Evolutionary conservation across 2,329 filamentous ascomycete species (phyloP).

Genomic region (Xylariaceae sp.): DNA sequence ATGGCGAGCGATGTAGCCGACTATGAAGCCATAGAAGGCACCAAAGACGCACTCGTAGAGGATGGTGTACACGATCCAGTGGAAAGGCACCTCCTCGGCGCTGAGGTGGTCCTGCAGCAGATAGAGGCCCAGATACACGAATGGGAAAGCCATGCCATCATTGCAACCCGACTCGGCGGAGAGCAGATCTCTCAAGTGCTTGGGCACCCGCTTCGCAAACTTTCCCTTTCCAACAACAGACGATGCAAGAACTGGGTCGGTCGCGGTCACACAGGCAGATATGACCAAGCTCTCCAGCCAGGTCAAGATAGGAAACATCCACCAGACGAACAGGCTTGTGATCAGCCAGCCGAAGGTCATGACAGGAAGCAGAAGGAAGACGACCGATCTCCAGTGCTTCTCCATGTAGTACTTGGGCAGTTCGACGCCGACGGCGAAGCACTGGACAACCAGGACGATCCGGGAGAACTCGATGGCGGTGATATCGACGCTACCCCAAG

Average conservation of each 20-base stretch:
- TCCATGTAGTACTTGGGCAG: constrained; percentile 96
- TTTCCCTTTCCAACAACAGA: constrained; percentile 99
- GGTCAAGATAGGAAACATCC: constrained; percentile 67
- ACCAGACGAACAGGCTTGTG: constrained; percentile 92
- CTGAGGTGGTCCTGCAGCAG: constrained; percentile 73
- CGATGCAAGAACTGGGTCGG: constrained; percentile 91
- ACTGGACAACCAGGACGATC: constrained; percentile 84
- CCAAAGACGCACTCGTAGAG: constrained; percentile 96
- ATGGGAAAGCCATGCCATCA: constrained; percentile 99
- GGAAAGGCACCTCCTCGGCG: constrained; percentile 61
- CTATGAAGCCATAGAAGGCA: constrained; percentile 73
- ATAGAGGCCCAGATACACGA: constrained; percentile 88
- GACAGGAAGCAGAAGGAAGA: constrained; percentile 81
- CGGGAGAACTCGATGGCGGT: constrained; percentile 85
- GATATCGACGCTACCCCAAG: constrained; percentile 79
- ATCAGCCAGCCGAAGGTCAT: constrained; percentile 97
- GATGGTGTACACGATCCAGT: constrained; percentile 86
- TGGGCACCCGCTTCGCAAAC: constrained; percentile 93
- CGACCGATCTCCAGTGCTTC: constrained; percentile 88
- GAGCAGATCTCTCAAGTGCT: constrained; percentile 89
- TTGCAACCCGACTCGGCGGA: constrained; percentile 98
- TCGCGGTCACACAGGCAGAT: constrained; percentile 92
- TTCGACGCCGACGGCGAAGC: constrained; percentile 86
- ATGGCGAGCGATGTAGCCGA: constrained; percentile 87
- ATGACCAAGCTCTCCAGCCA: constrained; percentile 87